Evolutionary conservation across 2,329 filamentous ascomycete species (phyloP), one percentile per base, ranked within the genome.

Genomic region (Xylariaceae sp.): DNA sequence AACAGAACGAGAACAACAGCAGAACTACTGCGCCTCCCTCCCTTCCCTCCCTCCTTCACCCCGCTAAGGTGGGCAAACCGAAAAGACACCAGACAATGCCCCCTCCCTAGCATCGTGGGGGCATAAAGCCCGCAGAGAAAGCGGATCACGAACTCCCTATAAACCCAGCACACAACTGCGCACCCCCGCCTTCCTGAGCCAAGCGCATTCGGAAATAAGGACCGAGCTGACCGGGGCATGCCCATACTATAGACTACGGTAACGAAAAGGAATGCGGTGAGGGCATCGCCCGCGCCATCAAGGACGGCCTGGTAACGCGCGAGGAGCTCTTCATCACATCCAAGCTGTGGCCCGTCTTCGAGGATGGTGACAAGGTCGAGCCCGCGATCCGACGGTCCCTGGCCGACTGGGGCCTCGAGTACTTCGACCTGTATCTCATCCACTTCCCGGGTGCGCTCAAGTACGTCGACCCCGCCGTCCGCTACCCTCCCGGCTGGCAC

Each of bases 281-380:
- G 70, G 89, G 89, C 65, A 80, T 92, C 46, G 82, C 85, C 56
- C 86, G 87, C 63, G 89, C 89, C 66, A 89, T 94, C 73, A 80
- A 86, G 68, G 89, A 94, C 7, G 87, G 88, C 43, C 72, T 92
- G 55, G 88, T 91, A 64, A 90, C 86, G 77, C 86, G 89, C 57
- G 84, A 88, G 73, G 89, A 96, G 29, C 87, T 95, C 70, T 95
- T 95, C 82, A 85, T 96, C 69, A 88, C 91, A 61, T 90, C 87
- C 73, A 96, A 95, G 79, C 86, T 96, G 55, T 95, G 91, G 90
- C 91, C 92, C 77, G 86, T 85, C 62, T 95, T 91, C 82, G 89
- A 95, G 78, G 87, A 92, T 67, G 79, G 79, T 64, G 85, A 92
- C 64, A 80, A 81, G 64, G 88, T 92, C 59, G 83, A 86, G 73